These are phyloP conservation scores for Eimeria praecox DNA, from an alignment of 169 alveolate genomes.

Conservation along the genomic window DNA sequence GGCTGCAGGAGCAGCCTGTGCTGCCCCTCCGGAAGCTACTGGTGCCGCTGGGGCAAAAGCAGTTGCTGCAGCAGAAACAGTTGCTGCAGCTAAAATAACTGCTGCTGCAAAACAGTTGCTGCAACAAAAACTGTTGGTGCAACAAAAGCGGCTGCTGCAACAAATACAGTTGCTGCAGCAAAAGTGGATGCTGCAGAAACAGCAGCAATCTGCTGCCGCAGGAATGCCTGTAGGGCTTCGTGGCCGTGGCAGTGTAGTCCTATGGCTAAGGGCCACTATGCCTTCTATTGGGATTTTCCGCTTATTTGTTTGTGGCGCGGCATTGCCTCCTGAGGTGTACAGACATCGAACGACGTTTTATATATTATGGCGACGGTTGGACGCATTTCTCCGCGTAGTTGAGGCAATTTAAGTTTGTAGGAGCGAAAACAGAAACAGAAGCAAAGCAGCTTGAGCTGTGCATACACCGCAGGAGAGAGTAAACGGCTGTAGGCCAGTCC, in stretches of 20 bases:
- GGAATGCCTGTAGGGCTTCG: background rate
- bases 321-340: background rate
- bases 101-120: background rate
- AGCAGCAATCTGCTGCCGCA: background rate
- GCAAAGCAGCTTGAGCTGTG: background rate
- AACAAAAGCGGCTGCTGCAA: background rate
- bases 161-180: slow-evolving; percentile 9
- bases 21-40: no score
- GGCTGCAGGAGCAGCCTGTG: background rate
- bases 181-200: background rate
- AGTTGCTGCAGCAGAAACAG: background rate
- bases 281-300: background rate
- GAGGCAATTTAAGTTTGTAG: background rate
- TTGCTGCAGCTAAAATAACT: slow-evolving; percentile 9
- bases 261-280: background rate
- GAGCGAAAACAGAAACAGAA: background rate
- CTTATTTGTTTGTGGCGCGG: background rate
- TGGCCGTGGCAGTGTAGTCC: background rate
- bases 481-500: background rate
- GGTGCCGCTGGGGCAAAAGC: background rate
- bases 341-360: background rate
- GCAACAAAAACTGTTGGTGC: background rate
- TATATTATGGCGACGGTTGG: background rate
- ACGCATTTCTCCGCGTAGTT: background rate
- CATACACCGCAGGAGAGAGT: background rate